Evolutionary conservation across 108 stramenopile species (phyloP).

Genomic region (Thalassiosira profunda): DNA sequence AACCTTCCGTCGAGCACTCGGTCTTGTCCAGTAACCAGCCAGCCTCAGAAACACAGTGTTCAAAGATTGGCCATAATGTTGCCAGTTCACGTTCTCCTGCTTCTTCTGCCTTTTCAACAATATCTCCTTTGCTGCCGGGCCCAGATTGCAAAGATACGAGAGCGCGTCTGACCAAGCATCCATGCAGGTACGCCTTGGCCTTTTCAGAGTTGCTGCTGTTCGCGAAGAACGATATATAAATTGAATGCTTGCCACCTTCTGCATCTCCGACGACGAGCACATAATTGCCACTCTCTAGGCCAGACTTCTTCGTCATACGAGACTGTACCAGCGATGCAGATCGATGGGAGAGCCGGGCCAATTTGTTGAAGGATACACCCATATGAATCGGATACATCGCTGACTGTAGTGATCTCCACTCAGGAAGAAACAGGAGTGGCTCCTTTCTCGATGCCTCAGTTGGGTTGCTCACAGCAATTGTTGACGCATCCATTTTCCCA

Average conservation of each 20-base stretch:
- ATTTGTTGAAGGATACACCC: slow-evolving; percentile 66
- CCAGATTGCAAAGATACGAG: too few relatives aligned
- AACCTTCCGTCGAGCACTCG: slow-evolving; percentile 26
- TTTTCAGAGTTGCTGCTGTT: slow-evolving; percentile 47
- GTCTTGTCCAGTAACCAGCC: slow-evolving; percentile 54
- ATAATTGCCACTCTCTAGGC: slow-evolving; percentile 33
- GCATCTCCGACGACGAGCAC: slow-evolving; percentile 21
- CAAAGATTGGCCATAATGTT: slow-evolving; percentile 40
- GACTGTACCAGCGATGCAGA: slow-evolving; percentile 23
- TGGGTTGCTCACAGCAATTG: slow-evolving; percentile 53
- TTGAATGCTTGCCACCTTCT: slow-evolving; percentile 13
- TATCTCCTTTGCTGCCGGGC: too few relatives aligned
- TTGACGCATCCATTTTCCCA: neutral
- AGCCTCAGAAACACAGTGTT: slow-evolving; percentile 19
- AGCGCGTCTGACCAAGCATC: slow-evolving; percentile 24
- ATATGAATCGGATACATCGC: slow-evolving; percentile 50
- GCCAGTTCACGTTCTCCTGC: slow-evolving; percentile 3
- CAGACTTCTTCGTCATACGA: neutral
- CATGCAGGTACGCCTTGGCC: slow-evolving; percentile 78
- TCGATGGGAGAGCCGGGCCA: slow-evolving; percentile 22
- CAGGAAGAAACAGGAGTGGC: slow-evolving; percentile 69
- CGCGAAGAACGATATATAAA: slow-evolving; percentile 40
- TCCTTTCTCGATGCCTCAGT: slow-evolving; percentile 58
- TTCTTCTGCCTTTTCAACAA: slow-evolving; percentile 27
- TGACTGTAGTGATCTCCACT: slow-evolving; percentile 17